A percentile compares a stretch with the other conserved stretches of the same genome.
Evolutionary conservation across 2,329 filamentous ascomycete species (phyloP).

Genomic region (Cytospora leucostoma): DNA sequence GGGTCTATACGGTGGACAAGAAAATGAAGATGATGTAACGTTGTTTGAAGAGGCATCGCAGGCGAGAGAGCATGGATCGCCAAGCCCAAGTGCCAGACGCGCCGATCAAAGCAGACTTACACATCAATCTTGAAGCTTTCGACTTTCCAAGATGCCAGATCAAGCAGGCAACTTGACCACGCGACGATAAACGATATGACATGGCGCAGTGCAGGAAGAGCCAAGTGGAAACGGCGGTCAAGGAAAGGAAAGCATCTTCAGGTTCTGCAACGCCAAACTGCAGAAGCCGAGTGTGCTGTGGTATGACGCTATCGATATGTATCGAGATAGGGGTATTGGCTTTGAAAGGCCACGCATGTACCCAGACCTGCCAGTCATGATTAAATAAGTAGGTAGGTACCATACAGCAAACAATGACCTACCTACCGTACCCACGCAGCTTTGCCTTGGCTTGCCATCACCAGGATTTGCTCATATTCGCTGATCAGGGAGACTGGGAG

Average conservation of each 20-base stretch:
- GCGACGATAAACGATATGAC: neutral
- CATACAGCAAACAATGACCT: neutral
- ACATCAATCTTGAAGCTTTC: neutral
- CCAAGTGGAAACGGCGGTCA: neutral
- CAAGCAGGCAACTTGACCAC: neutral
- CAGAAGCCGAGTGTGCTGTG: neutral
- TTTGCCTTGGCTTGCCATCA: too few relatives aligned
- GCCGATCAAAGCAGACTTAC: conserved; percentile 1
- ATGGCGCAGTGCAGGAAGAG: neutral
- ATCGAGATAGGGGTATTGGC: neutral
- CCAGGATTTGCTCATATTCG: neutral
- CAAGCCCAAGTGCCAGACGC: conserved; percentile 2
- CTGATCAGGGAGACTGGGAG: neutral
- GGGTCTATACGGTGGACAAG: conserved; percentile 50
- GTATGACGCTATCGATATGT: neutral
- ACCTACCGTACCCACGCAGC: neutral
- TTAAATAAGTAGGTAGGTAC: neutral
- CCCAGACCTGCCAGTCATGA: neutral
- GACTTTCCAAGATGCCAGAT: neutral
- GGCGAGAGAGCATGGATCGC: conserved; percentile 6
- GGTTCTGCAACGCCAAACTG: neutral
- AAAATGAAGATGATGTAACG: conserved; percentile 48
- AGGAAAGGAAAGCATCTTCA: conserved; percentile 16
- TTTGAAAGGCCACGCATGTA: neutral
- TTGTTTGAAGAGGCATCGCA: conserved; percentile 37